Evolutionary conservation across 2,329 filamentous ascomycete genomes (phyloP).

Genomic region (Pleurostoma richardsiae): DNA sequence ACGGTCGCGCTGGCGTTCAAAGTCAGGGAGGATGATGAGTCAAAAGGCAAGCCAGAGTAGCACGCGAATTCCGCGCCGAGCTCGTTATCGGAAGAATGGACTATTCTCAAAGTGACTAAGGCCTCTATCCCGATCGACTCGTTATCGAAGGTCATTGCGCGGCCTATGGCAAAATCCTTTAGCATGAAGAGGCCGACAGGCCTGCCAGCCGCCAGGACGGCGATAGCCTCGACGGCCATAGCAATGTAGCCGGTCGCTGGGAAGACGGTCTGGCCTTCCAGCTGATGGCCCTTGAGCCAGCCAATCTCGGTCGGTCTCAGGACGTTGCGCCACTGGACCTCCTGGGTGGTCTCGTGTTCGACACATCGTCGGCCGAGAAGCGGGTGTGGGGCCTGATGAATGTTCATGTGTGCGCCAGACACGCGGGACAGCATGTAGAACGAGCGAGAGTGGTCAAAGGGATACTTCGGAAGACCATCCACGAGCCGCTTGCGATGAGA

Average conservation of each 20-base stretch:
- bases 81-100: not conserved
- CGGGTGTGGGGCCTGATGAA: constrained; percentile 4
- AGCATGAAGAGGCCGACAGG: constrained; percentile 9
- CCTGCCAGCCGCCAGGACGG: constrained; percentile 1
- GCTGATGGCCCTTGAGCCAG: constrained; percentile 33
- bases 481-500: constrained; percentile 2
- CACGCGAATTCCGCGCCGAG: not conserved
- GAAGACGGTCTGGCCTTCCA: constrained; percentile 28
- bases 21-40: too few relatives aligned
- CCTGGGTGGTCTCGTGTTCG: constrained; percentile 1
- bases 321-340: constrained; percentile 17
- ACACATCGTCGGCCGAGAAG: constrained; percentile 5
- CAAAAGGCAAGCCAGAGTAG: not conserved
- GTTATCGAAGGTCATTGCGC: constrained; percentile 11
- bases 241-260: constrained; percentile 21
- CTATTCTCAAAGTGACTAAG: not conserved
- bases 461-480: constrained; percentile 7
- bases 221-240: constrained; percentile 13
- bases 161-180: constrained; percentile 11
- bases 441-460: constrained; percentile 5
- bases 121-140: constrained; percentile 1
- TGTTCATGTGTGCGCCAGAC: not conserved
- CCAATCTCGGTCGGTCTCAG: constrained; percentile 17
- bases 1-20: too few relatives aligned
- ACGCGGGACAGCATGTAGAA: constrained; percentile 7